Conservation (phyloP, 805 yeast genomes). For the Metschnikowia drakensbergensis region DNA sequence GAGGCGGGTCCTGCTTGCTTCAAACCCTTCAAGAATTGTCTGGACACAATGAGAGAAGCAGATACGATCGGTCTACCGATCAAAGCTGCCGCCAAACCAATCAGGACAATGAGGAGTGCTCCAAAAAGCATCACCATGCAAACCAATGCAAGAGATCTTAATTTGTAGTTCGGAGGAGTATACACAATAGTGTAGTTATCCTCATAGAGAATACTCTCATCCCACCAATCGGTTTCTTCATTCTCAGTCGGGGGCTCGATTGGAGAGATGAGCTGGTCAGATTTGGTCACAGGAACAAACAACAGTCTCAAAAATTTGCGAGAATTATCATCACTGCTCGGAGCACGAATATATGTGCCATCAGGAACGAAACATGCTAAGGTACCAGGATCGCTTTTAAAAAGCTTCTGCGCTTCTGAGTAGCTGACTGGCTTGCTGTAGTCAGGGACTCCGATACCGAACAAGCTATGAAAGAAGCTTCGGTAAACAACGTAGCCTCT, state of each 20-base stretch:
- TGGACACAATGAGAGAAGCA: conserved; percentile 3
- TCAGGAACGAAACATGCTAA: conserved; percentile 69
- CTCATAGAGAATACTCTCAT: conserved; percentile 35
- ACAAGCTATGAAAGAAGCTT: conserved; percentile 40
- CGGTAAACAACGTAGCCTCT: conserved; percentile 66
- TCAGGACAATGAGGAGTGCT: conserved; percentile 25
- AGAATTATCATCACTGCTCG: conserved; percentile 74
- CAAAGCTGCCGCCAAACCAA: conserved; percentile 22
- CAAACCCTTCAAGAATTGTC: neutral
- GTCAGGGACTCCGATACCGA: conserved; percentile 47
- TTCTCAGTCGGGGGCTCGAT: conserved; percentile 12
- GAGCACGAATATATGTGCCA: conserved; percentile 83
- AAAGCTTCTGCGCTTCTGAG: conserved; percentile 41
- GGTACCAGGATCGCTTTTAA: conserved; percentile 37
- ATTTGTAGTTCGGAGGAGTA: conserved; percentile 73
- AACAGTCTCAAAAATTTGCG: conserved; percentile 58
- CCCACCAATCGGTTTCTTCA: conserved; percentile 36
- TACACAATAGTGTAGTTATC: conserved; percentile 70
- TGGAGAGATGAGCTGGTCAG: conserved; percentile 53
- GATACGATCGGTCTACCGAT: conserved; percentile 23
- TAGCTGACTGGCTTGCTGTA: conserved; percentile 53
- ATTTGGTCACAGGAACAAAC: conserved; percentile 80
- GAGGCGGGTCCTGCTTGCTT: neutral
- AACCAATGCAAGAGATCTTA: conserved; percentile 51
- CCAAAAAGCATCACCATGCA: conserved; percentile 47